Base-by-base conservation (phyloP, 177 flowering plant genomes). In the Tripterygium wilfordii region DNA sequence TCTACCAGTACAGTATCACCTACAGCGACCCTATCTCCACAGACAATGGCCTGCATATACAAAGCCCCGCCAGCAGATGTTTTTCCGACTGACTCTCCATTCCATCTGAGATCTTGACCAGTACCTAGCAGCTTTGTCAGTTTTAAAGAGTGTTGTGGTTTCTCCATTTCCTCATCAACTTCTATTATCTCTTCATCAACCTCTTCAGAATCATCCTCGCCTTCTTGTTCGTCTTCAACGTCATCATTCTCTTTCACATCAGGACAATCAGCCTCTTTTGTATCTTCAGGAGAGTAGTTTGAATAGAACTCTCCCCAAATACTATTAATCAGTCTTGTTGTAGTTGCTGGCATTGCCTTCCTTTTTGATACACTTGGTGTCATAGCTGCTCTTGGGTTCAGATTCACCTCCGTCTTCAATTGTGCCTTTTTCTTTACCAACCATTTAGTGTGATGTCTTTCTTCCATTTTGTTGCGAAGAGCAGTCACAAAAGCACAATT, bases 301-400 rank as follows among this genome's bases (percentile, higher is more conserved):
- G 91, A 84, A 51, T 92, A 92, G 55, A 71, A 92, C 18, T 85
- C 95, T 1, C 89, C 88, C 98, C 98, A 92, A 45, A 88, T 79
- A 46, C 82, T 68, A 49, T 81, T 83, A 18, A 88, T 81, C 21
- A 88, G 61, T 42, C 64, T 68, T 17, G 96, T 88, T 20, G 96
- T 85, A 15, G 96, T 88, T 13, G 96, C 96, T 35, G 61, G 81
- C 95, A 88, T 85, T 25, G 64, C 68, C 57, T 83, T 85, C 67
- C 79, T 71, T 50, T 70, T 80, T 5, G 84, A 78, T 16, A 49
- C 57, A 14, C 67, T 60, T 19, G 85, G 76, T 30, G 31, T 65
- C 71, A 81, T 68, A 10, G 60, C 65, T 38, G 91, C 91, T 37
- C 90, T 67, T 4, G 95, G 95, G 56, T 88, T 88, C 61, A 80